phyloP scores from a whole-genome alignment of 257 asterid genomes.

The Solanum pinnatisectum region DNA sequence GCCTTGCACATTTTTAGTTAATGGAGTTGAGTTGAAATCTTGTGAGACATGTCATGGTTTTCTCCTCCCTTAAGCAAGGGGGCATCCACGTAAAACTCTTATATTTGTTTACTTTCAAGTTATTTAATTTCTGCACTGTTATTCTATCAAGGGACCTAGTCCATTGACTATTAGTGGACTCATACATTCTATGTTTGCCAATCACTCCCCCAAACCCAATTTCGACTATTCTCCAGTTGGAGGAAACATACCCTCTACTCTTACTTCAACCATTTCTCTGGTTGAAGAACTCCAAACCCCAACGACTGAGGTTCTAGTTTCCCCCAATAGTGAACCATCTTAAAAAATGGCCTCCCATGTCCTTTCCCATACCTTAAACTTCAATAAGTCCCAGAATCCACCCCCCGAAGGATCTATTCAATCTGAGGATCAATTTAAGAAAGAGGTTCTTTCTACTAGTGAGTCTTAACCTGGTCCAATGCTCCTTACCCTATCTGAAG shows the following conservation, averaged over 20 bases:
- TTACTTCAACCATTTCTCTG: background rate
- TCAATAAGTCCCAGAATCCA: background rate
- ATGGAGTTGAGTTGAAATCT: background rate
- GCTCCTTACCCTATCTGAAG: no score
- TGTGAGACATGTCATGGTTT: no score
- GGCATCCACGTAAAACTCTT: background rate
- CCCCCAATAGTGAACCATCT: background rate
- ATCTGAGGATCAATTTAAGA: background rate
- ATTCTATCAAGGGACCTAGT: background rate
- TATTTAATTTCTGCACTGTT: background rate
- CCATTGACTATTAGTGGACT: background rate
- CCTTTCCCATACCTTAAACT: background rate
- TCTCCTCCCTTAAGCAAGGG: no score
- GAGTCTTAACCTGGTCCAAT: no score
- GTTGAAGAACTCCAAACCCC: background rate
- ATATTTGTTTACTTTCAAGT: background rate
- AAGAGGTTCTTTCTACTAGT: no score
- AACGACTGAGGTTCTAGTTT: background rate
- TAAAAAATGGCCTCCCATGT: background rate
- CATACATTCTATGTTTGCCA: background rate
- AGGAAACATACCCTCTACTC: background rate
- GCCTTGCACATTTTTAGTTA: background rate
- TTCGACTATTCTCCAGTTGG: background rate
- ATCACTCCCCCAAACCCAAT: background rate
- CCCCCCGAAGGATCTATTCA: no score